These are phyloP conservation scores for Blepharisma undulans DNA, from an alignment of 169 alveolate species.

Conservation along the genomic window DNA sequence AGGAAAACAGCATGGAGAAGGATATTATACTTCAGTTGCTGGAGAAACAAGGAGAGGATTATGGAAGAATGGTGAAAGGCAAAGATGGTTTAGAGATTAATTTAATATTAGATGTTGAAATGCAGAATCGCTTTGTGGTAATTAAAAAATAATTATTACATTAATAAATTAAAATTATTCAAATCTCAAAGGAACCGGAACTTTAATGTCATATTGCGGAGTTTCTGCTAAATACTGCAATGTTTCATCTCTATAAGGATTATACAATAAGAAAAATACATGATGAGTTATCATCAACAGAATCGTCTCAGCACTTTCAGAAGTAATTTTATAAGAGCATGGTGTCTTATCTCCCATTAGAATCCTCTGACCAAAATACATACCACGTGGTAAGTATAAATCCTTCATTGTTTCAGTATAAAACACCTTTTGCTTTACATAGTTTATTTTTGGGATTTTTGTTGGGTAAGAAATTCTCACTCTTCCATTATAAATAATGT, in stretches of 20 bases:
- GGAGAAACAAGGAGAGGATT: slow-evolving; percentile 43
- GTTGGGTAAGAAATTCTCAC: neutral
- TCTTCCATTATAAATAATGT: slow-evolving; percentile 2
- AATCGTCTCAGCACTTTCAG: neutral
- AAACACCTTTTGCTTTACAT: neutral
- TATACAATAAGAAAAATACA: neutral
- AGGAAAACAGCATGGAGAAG: slow-evolving; percentile 68
- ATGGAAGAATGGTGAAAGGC: slow-evolving; percentile 58
- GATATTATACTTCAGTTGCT: slow-evolving; percentile 32
- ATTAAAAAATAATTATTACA: neutral
- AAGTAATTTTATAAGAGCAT: neutral
- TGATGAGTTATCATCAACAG: neutral
- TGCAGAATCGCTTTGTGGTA: neutral
- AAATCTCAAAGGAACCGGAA: neutral
- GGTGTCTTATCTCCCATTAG: neutral
- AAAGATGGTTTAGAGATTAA: slow-evolving; percentile 48
- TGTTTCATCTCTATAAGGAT: neutral
- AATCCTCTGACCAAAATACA: neutral
- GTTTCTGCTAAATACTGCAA: neutral
- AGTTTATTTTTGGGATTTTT: neutral
- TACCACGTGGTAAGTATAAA: neutral
- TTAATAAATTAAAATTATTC: neutral
- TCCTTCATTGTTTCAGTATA: neutral
- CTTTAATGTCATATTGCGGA: neutral
- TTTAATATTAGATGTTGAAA: neutral